phyloP scores from a whole-genome alignment of 805 yeast genomes.

The Monosporozyma aerobia region DNA sequence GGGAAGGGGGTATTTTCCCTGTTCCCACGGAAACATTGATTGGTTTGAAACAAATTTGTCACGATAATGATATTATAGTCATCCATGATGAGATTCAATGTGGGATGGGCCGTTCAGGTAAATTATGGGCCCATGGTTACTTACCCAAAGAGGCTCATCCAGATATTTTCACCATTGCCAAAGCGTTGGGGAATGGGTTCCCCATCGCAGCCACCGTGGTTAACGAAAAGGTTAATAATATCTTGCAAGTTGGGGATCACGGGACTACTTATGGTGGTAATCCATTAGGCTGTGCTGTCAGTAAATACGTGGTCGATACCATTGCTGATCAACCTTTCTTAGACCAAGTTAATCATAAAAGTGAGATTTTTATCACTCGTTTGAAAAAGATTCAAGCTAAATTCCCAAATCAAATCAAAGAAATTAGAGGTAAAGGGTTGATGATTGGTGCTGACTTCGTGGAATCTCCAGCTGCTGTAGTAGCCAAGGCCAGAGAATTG shows the following conservation, averaged over 20 bases:
- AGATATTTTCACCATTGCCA: slow-evolving; percentile 88
- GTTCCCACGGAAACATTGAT: slow-evolving; percentile 73
- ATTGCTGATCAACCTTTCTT: slow-evolving; percentile 56
- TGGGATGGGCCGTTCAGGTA: slow-evolving; percentile 96
- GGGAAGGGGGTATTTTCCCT: slow-evolving; percentile 96
- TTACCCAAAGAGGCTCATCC: slow-evolving; percentile 81
- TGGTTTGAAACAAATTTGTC: slow-evolving; percentile 73
- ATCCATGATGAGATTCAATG: slow-evolving; percentile 97
- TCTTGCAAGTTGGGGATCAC: slow-evolving; percentile 82
- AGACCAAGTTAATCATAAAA: slow-evolving; percentile 48
- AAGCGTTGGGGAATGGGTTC: slow-evolving; percentile 93
- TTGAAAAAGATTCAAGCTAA: slow-evolving; percentile 42
- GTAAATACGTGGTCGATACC: slow-evolving; percentile 61
- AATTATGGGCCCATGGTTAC: slow-evolving; percentile 85
- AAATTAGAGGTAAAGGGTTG: slow-evolving; percentile 82
- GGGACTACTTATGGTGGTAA: slow-evolving; percentile 98
- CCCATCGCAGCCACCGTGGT: slow-evolving; percentile 94
- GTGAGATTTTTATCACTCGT: slow-evolving; percentile 45
- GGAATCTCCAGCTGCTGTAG: slow-evolving; percentile 52
- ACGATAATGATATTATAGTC: slow-evolving; percentile 73
- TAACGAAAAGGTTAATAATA: slow-evolving; percentile 64
- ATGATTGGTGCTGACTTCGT: slow-evolving; percentile 74
- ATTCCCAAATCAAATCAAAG: slow-evolving; percentile 53
- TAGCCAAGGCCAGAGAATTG: slow-evolving; percentile 59
- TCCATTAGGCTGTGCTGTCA: slow-evolving; percentile 82